Conservation (phyloP, 768 basidiomycete species). For the Mycena belliarum region DNA sequence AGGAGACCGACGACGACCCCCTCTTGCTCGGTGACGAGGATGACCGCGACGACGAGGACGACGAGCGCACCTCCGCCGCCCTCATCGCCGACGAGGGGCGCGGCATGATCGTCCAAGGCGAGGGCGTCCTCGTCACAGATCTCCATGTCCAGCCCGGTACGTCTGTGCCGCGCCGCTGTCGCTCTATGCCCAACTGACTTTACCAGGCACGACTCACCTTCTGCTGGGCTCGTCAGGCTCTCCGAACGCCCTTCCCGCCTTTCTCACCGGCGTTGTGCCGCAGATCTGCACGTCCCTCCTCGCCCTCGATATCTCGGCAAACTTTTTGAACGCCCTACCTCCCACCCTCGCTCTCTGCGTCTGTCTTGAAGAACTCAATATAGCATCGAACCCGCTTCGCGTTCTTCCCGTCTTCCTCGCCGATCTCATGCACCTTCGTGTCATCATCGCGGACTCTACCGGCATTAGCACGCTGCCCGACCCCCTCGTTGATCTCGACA, state of each 20-base stretch:
- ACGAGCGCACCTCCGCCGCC: slow-evolving; percentile 74
- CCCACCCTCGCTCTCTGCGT: slow-evolving; percentile 78
- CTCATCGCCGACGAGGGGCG: slow-evolving; percentile 84
- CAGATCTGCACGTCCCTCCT: slow-evolving; percentile 77
- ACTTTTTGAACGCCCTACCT: slow-evolving; percentile 82
- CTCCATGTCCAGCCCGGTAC: slow-evolving; percentile 74
- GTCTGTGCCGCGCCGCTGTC: slow-evolving; percentile 24
- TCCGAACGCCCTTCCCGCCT: slow-evolving; percentile 74
- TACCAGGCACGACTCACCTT: slow-evolving; percentile 88
- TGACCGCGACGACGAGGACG: slow-evolving; percentile 51
- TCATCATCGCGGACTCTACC: slow-evolving; percentile 92
- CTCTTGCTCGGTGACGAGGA: slow-evolving; percentile 48
- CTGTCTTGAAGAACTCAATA: slow-evolving; percentile 89
- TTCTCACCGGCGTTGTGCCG: slow-evolving; percentile 70
- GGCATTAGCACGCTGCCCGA: slow-evolving; percentile 77
- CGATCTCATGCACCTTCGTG: slow-evolving; percentile 72
- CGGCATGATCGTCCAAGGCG: slow-evolving; percentile 78
- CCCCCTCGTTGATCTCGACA: slow-evolving; percentile 69
- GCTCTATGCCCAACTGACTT: neutral
- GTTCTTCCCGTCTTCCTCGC: slow-evolving; percentile 90
- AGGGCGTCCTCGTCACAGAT: slow-evolving; percentile 58
- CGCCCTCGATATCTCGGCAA: slow-evolving; percentile 90
- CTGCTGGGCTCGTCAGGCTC: slow-evolving; percentile 81
- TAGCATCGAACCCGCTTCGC: slow-evolving; percentile 87
- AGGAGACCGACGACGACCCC: slow-evolving; percentile 55